These are phyloP conservation scores for Peronospora destructor DNA, from an alignment of 352 stramenopile genomes.

Conservation along the genomic window DNA sequence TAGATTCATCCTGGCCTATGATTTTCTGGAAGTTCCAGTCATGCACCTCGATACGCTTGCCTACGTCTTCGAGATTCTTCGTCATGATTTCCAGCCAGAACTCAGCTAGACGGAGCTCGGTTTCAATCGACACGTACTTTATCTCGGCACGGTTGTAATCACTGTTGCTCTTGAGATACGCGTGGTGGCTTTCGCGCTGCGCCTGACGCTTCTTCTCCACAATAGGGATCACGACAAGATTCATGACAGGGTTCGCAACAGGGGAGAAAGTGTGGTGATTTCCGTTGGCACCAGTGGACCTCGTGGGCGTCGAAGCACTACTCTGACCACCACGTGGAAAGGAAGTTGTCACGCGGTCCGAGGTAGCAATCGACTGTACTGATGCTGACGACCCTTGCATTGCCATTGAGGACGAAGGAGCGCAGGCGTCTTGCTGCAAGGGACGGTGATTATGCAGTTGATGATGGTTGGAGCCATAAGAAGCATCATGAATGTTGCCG, in stretches of 20 bases:
- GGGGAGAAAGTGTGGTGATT: conserved; percentile 8
- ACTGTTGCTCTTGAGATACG: conserved; percentile 47
- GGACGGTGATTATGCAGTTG: conserved; percentile 7
- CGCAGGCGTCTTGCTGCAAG: conserved; percentile 7
- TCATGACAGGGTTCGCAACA: conserved; percentile 30
- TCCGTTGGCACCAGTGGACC: conserved; percentile 2
- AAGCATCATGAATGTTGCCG: not conserved
- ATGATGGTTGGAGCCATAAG: conserved; percentile 13
- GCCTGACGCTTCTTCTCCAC: conserved; percentile 36
- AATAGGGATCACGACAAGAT: conserved; percentile 32
- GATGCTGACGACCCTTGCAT: conserved; percentile 7
- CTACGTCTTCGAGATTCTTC: conserved; percentile 65
- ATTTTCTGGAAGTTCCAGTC: conserved; percentile 77
- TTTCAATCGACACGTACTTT: conserved; percentile 43
- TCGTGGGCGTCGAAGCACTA: conserved; percentile 8
- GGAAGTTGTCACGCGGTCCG: conserved; percentile 12
- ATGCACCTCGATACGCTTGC: conserved; percentile 65
- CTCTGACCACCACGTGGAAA: conserved; percentile 13
- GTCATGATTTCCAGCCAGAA: conserved; percentile 56
- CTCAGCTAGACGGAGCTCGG: conserved; percentile 54
- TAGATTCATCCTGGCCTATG: conserved; percentile 24
- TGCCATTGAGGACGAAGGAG: conserved; percentile 14
- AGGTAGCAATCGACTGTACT: conserved; percentile 8
- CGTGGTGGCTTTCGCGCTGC: conserved; percentile 37
- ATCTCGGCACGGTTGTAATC: conserved; percentile 56